Evolutionary conservation across 257 asterid genomes (phyloP).

Genomic region (Asclepias syriaca): DNA sequence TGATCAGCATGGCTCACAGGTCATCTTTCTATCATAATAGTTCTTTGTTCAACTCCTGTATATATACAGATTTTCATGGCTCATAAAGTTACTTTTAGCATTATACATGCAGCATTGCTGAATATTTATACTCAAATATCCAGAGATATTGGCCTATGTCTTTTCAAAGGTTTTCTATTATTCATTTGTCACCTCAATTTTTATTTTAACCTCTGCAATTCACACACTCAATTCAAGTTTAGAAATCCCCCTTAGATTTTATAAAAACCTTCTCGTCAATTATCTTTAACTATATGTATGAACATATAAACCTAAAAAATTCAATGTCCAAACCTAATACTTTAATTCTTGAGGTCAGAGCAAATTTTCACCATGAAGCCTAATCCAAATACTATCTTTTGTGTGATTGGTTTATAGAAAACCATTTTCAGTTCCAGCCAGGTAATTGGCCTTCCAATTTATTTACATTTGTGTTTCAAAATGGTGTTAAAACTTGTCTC

Average conservation of each 20-base stretch:
- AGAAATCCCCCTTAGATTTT: no score
- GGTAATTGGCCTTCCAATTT: not conserved
- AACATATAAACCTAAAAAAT: no score
- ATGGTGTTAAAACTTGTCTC: not conserved
- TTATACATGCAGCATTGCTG: not conserved
- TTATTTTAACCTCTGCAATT: not conserved
- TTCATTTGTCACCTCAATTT: no score
- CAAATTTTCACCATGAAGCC: no score
- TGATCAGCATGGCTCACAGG: conserved; percentile 99
- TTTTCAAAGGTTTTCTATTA: not conserved
- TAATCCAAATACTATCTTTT: not conserved
- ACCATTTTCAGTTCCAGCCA: not conserved
- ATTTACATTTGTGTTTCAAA: not conserved
- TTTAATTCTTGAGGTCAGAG: no score
- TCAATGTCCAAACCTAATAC: not conserved
- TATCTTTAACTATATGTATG: no score
- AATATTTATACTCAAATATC: not conserved
- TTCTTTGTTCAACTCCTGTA: not conserved
- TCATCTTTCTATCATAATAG: conserved; percentile 14
- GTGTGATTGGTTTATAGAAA: not conserved
- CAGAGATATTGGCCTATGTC: not conserved
- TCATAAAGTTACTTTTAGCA: not conserved
- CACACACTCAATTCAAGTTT: not conserved
- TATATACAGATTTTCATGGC: not conserved
- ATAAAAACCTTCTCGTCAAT: no score